Percentiles rank a stretch among this genome's conserved stretches.
Conservation (phyloP, 805 yeast genomes). For the Dipodascopsis uninucleata region DNA sequence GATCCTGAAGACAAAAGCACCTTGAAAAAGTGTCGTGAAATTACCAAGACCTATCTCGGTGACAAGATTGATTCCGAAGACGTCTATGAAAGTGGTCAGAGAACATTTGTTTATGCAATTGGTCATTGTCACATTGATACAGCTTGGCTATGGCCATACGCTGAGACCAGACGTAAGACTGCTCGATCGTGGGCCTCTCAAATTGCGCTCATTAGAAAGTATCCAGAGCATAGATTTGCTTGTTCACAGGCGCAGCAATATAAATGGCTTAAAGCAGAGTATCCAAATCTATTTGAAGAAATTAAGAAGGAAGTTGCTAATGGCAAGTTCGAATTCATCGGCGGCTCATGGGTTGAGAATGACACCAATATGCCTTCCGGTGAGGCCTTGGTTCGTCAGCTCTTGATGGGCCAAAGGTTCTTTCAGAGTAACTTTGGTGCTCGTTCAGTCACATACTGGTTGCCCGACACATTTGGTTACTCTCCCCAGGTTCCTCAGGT, state of each 20-base stretch:
- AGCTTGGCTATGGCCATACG: slow-evolving; percentile 99
- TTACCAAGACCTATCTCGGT: slow-evolving; percentile 67
- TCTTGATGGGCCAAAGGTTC: slow-evolving; percentile 84
- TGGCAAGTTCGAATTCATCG: slow-evolving; percentile 82
- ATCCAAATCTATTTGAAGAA: slow-evolving; percentile 70
- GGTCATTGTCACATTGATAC: slow-evolving; percentile 79
- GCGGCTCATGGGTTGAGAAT: slow-evolving; percentile 98
- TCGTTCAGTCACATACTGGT: slow-evolving; percentile 78
- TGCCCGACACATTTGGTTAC: slow-evolving; percentile 97
- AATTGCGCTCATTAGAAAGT: slow-evolving; percentile 72
- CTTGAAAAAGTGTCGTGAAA: slow-evolving; percentile 58
- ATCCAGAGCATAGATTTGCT: slow-evolving; percentile 90
- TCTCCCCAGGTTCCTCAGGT: slow-evolving; percentile 93
- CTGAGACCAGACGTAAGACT: slow-evolving; percentile 87
- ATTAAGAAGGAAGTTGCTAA: slow-evolving; percentile 57
- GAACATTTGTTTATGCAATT: slow-evolving; percentile 68
- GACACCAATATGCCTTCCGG: slow-evolving; percentile 96
- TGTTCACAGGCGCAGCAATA: slow-evolving; percentile 97
- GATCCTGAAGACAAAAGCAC: slow-evolving; percentile 63
- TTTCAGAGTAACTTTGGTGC: slow-evolving; percentile 75
- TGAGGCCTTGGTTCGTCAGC: slow-evolving; percentile 84
- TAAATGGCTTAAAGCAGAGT: slow-evolving; percentile 83
- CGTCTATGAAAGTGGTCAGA: slow-evolving; percentile 47
- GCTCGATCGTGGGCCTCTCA: slow-evolving; percentile 96
- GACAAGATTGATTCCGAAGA: slow-evolving; percentile 55